Percentiles rank a stretch among this genome's conserved stretches.
Conservation (phyloP, 768 basidiomycete species). For the Daedalea quercina region DNA sequence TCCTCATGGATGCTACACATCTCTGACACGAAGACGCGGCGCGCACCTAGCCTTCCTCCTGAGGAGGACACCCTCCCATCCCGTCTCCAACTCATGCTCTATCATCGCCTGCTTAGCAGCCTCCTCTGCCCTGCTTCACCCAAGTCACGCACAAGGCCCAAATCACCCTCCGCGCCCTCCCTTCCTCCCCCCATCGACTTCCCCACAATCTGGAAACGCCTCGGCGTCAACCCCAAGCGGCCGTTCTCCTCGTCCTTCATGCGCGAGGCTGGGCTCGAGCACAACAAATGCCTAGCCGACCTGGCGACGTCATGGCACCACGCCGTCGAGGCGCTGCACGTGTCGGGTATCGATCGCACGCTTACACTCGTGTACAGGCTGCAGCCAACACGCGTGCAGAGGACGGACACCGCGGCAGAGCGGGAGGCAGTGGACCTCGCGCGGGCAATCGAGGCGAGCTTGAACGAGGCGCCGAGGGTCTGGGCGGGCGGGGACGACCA, state of each 20-base stretch:
- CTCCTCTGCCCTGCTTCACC: conserved; percentile 31
- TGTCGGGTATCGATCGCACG: conserved; percentile 28
- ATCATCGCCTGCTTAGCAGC: conserved; percentile 54
- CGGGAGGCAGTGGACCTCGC: conserved; percentile 38
- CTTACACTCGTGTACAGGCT: conserved; percentile 48
- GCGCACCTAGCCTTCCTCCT: conserved; percentile 39
- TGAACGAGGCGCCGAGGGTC: conserved; percentile 20
- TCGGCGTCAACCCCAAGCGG: conserved; percentile 35
- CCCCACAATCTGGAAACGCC: conserved; percentile 39
- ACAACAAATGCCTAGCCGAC: conserved; percentile 21
- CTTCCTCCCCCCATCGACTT: conserved; percentile 41
- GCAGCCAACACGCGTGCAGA: conserved; percentile 5
- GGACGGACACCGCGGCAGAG: background rate
- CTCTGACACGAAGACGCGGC: conserved; percentile 69
- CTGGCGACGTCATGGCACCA: conserved; percentile 28
- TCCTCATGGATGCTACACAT: conserved; percentile 32
- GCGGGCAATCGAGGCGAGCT: conserved; percentile 40
- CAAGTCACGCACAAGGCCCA: too few species aligned
- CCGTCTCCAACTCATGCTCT: conserved; percentile 72
- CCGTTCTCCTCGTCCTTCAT: conserved; percentile 49
- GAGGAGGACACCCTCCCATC: conserved; percentile 52
- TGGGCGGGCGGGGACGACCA: conserved; percentile 9
- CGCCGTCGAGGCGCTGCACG: conserved; percentile 13
- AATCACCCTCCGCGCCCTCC: background rate
- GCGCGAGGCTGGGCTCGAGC: conserved; percentile 16